Conservation (phyloP, 495 filamentous ascomycete genomes). For the Penicillium ochrochloron region DNA sequence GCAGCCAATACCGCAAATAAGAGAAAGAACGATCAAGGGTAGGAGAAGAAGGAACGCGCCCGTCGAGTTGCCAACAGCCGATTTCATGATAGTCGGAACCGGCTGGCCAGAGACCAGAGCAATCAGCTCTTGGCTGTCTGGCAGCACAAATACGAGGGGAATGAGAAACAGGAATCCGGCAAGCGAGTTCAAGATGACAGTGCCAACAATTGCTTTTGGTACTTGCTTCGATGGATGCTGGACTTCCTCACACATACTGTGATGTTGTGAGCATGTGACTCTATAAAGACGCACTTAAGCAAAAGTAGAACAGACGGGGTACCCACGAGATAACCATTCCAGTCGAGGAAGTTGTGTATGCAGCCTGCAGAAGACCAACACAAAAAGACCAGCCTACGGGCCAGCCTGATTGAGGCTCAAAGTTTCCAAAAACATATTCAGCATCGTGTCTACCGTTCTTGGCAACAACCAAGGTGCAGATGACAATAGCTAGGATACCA, state of each 20-base stretch:
- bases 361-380: conserved; percentile 59
- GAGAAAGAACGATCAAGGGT: conserved; percentile 65
- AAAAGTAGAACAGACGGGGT: not conserved
- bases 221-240: conserved; percentile 63
- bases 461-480: conserved; percentile 58
- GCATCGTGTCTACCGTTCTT: conserved; percentile 47
- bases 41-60: conserved; percentile 70
- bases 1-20: conserved; percentile 65
- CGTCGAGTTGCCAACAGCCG: conserved; percentile 25
- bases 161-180: conserved; percentile 69
- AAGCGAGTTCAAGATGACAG: conserved; percentile 62
- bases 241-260: conserved; percentile 65
- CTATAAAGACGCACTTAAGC: too few species aligned
- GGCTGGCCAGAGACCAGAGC: conserved; percentile 58
- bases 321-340: conserved; percentile 42
- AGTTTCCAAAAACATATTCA: conserved; percentile 60
- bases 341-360: conserved; percentile 57
- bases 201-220: conserved; percentile 67
- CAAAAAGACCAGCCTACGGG: conserved; percentile 62
- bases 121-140: conserved; percentile 50
- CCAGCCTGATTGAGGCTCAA: conserved; percentile 58
- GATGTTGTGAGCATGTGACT: conserved; percentile 5
- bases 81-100: conserved; percentile 25
- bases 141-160: conserved; percentile 64
- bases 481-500: conserved; percentile 59